phyloP scores from a whole-genome alignment of 768 basidiomycete species.

The Collybia sordida region DNA sequence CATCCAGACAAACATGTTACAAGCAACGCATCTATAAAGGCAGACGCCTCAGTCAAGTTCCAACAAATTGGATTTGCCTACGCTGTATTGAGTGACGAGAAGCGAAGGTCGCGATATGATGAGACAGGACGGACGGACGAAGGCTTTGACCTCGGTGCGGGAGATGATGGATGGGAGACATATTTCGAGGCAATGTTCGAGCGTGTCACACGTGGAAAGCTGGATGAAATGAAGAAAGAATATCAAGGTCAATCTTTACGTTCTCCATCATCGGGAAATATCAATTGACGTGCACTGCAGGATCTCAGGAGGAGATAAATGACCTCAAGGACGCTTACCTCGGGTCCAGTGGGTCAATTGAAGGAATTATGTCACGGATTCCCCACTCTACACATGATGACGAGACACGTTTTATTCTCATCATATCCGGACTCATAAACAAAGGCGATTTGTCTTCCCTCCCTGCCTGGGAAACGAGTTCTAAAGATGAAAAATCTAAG shows the following conservation, averaged over 20 bases:
- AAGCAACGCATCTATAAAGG: constrained; percentile 57
- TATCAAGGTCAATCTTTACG: constrained; percentile 73
- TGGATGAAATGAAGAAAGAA: constrained; percentile 91
- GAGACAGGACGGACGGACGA: constrained; percentile 85
- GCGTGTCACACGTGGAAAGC: constrained; percentile 76
- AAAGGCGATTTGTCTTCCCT: constrained; percentile 56
- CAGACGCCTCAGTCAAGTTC: constrained; percentile 74
- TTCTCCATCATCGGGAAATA: not conserved
- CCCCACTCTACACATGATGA: constrained; percentile 85
- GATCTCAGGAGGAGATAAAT: constrained; percentile 78
- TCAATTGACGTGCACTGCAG: constrained; percentile 36
- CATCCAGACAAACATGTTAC: constrained; percentile 91
- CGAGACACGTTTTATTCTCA: constrained; percentile 77
- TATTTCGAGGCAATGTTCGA: constrained; percentile 94
- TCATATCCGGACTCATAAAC: constrained; percentile 67
- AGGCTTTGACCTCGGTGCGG: constrained; percentile 63
- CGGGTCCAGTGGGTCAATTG: constrained; percentile 72
- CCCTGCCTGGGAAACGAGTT: constrained; percentile 64
- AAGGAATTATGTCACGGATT: constrained; percentile 78
- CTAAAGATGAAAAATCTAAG: constrained; percentile 79
- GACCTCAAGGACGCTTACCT: constrained; percentile 79
- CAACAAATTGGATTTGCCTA: constrained; percentile 96
- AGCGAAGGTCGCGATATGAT: constrained; percentile 77
- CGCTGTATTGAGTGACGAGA: constrained; percentile 79
- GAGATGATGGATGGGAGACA: constrained; percentile 89